Evolutionary conservation across 2,329 filamentous ascomycete species (phyloP).

Genomic region (Pseudogymnoascus sp.): DNA sequence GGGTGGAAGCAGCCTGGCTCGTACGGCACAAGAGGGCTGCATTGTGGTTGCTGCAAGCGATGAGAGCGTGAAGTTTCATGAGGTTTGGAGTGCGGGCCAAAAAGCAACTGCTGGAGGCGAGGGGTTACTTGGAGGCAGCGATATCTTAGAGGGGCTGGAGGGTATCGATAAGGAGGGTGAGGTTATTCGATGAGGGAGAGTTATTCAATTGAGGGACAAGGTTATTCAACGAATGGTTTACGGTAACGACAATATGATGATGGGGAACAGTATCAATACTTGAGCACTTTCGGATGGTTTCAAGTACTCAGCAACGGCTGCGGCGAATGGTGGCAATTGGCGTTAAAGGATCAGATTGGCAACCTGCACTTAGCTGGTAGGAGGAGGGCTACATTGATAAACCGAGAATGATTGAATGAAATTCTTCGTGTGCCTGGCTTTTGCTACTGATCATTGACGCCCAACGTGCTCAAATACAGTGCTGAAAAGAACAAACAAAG

Average conservation of each 20-base stretch:
- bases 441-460: not conserved
- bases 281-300: not conserved
- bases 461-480: not conserved
- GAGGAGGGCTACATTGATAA: not conserved
- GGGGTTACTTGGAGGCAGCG: conserved; percentile 71
- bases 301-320: not conserved
- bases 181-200: conserved; percentile 52
- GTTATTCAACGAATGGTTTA: not conserved
- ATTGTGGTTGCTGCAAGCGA: conserved; percentile 90
- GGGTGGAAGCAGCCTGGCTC: conserved; percentile 48
- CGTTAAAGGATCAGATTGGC: not conserved
- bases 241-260: not conserved
- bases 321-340: not conserved
- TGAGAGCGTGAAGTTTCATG: conserved; percentile 89
- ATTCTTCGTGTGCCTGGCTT: not conserved
- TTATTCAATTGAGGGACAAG: not conserved
- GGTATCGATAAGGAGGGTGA: conserved; percentile 71
- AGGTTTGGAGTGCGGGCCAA: conserved; percentile 72
- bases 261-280: not conserved
- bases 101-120: conserved; percentile 47
- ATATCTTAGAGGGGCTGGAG: conserved; percentile 76
- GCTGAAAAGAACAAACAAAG: not conserved
- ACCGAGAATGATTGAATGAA: not conserved
- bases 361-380: not conserved
- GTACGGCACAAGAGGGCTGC: conserved; percentile 66